Percentiles rank a stretch among this genome's conserved stretches.
phyloP scores from a whole-genome alignment of 2,329 filamentous ascomycete species.

The Penicillium sclerotigenum region DNA sequence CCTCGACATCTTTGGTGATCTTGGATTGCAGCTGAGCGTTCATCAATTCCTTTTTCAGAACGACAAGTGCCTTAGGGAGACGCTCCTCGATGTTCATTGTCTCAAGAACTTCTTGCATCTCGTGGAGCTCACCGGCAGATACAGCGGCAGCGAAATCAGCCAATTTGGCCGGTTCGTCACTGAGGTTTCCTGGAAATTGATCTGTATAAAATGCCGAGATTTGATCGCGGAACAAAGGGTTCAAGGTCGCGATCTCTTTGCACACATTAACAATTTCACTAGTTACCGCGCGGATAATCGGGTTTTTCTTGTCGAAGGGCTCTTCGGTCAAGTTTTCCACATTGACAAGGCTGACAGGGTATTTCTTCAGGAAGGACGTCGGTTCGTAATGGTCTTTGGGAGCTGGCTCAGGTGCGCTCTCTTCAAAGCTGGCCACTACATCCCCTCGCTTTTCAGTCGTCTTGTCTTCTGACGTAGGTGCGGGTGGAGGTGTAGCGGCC shows the following conservation, averaged over 20 bases:
- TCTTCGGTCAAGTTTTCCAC: constrained; percentile 91
- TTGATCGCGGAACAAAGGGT: constrained; percentile 92
- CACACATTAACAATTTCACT: constrained; percentile 99
- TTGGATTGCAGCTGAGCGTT: constrained; percentile 96
- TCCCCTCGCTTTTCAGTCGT: constrained; percentile 76
- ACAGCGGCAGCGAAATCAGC: constrained; percentile 97
- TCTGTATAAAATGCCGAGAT: constrained; percentile 97
- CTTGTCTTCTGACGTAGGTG: constrained; percentile 36
- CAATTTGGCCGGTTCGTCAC: constrained; percentile 88
- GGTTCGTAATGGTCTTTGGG: constrained; percentile 69
- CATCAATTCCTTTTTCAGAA: constrained; percentile 97
- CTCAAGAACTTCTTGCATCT: constrained; percentile 87
- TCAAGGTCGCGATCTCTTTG: constrained; percentile 92
- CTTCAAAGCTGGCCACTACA: constrained; percentile 95
- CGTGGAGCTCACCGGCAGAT: constrained; percentile 85
- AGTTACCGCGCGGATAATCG: constrained; percentile 83
- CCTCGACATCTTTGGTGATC: constrained; percentile 96
- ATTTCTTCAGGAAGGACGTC: constrained; percentile 85
- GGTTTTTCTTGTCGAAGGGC: constrained; percentile 83
- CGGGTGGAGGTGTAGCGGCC: constrained; percentile 29
- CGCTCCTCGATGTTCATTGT: constrained; percentile 89
- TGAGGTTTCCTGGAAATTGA: constrained; percentile 90
- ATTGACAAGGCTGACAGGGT: constrained; percentile 88
- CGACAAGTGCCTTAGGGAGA: constrained; percentile 83
- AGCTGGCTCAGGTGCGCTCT: constrained; percentile 62